Base-by-base conservation (phyloP, 2,329 filamentous ascomycete genomes). In the Bimuria novae-zelandiae region DNA sequence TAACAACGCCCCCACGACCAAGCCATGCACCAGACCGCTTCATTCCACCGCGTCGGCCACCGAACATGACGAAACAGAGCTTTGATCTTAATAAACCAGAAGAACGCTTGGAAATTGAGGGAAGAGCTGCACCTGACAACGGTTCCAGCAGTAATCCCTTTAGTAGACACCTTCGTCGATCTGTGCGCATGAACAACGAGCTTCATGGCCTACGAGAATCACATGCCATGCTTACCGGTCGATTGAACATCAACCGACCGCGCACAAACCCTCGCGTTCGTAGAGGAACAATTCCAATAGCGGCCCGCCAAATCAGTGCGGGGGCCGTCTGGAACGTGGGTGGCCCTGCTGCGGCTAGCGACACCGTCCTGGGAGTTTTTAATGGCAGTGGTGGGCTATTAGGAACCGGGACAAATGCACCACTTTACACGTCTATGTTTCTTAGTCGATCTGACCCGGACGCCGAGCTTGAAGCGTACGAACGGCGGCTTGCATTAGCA, bases 251-350 rank as follows among this genome's bases (percentile, higher is more conserved):
- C 7, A 62, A 46, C 39, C 57, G 60, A 25, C 63, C 63, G 25
- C 60, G 60, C 29, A 43, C 51, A 6, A 61, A 57, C 39, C n/a
- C 59, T 3, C 46, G 62, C 25, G 47, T 71, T 35, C 60, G 70
- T 43, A 61, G 60, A n/a, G 63, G 41, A 23, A 62, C 63, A 10
- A 49, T 56, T 14, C 55, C 61, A 5, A n/a, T 54, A 16, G 58
- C 60, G 17, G 44, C 55, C 36, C 73, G 74, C 17, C 63, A 86
- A 67, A 77, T 84, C 55, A 92, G 89, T 69, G 76, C 80, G 56
- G 88, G 89, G 2, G 82, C 86, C 8, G 80, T 93, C 16, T 96
- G 90, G 90, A 84, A 85, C 16, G 85, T 94, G 10, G 89, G 90
- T 22, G 88, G 89, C n/a, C 68, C 84, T 8, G 82, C 84, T 44